These are phyloP conservation scores for Plicaturopsis crispa DNA, from an alignment of 768 basidiomycete species.

Conservation along the genomic window DNA sequence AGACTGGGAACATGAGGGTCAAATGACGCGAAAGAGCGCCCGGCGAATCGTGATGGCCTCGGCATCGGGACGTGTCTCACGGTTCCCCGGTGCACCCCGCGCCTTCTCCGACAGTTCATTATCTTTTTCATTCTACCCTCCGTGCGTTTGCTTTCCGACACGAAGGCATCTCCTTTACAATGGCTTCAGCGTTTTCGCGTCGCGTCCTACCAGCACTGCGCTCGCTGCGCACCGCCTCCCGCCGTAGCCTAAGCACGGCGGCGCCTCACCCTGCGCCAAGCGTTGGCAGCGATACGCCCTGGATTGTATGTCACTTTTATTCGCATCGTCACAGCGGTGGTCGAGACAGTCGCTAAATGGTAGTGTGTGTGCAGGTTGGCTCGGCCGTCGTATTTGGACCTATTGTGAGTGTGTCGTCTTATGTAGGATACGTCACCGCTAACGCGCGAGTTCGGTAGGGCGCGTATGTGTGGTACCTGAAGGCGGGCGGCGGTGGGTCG, in stretches of 20 bases:
- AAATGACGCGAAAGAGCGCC: no score
- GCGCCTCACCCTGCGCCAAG: slow-evolving; percentile 26
- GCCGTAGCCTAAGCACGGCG: slow-evolving; percentile 25
- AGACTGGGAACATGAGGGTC: no score
- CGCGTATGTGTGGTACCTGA: slow-evolving; percentile 23
- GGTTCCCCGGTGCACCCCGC: slow-evolving; percentile 15
- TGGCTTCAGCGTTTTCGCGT: no score
- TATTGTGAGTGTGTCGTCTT: slow-evolving; percentile 21
- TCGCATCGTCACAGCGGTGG: no score
- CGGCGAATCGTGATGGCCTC: no score
- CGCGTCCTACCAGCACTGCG: no score
- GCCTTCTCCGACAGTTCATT: slow-evolving; percentile 32
- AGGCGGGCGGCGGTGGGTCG: no score
- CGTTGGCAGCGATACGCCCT: slow-evolving; percentile 33
- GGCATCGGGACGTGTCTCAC: no score
- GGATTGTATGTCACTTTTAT: slow-evolving; percentile 29
- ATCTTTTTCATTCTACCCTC: slow-evolving; percentile 23
- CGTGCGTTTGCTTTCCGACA: slow-evolving; percentile 19
- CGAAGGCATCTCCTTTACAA: slow-evolving; percentile 12
- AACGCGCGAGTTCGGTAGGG: slow-evolving; percentile 26
- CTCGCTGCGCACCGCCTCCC: no score
- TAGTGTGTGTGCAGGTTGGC: slow-evolving; percentile 24
- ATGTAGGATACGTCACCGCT: slow-evolving; percentile 1
- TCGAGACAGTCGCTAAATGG: slow-evolving; percentile 1
- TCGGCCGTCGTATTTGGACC: slow-evolving; percentile 33